Conservation (phyloP, 331 rosid genomes). For the Ulmus americana region DNA sequence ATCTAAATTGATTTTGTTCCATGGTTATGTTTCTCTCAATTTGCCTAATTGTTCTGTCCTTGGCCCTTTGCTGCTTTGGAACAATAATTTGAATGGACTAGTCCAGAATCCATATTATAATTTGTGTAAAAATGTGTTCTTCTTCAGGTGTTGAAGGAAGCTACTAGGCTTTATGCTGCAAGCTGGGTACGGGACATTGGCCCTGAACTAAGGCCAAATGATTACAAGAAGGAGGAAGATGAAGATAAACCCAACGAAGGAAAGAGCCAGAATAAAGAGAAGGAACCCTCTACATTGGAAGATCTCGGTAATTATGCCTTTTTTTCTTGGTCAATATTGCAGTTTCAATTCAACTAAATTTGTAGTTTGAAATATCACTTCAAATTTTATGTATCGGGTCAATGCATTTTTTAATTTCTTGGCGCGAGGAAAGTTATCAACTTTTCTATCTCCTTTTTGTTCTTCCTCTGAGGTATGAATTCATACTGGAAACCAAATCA, state of each 20-base stretch:
- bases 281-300: slow-evolving; percentile 67
- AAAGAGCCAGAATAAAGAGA: slow-evolving; percentile 38
- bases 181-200: slow-evolving; percentile 92
- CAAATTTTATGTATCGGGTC: no score
- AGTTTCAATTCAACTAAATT: background rate
- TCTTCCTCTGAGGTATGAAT: background rate
- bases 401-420: background rate
- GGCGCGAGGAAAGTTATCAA: background rate
- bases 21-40: background rate
- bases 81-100: slow-evolving; percentile 3
- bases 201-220: slow-evolving; percentile 83
- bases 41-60: background rate
- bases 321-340: slow-evolving; percentile 3
- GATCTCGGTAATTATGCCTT: slow-evolving; percentile 60
- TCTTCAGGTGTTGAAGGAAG: slow-evolving; percentile 65
- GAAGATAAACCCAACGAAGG: slow-evolving; percentile 37
- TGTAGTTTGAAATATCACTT: background rate
- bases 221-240: slow-evolving; percentile 52
- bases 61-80: background rate
- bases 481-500: background rate
- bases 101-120: background rate
- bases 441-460: background rate
- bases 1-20: background rate
- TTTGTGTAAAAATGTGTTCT: slow-evolving; percentile 5
- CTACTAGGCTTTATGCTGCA: slow-evolving; percentile 73